Conservation (phyloP, 306 rosid genomes). For the Prunus campanulata region DNA sequence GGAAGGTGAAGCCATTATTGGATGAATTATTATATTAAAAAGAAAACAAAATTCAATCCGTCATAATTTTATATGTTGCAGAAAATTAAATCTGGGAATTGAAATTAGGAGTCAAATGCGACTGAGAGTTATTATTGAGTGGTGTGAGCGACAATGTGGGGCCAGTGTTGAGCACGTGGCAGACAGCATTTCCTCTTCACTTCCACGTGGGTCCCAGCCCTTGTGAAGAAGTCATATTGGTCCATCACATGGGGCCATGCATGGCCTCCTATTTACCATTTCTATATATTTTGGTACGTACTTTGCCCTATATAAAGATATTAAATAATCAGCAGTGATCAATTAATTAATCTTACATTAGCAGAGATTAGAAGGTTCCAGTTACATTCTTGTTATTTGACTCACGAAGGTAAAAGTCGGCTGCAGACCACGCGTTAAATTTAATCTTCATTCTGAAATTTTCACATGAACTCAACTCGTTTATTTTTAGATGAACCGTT, state of each 20-base stretch:
- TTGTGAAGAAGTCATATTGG: slow-evolving; percentile 16
- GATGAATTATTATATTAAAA: slow-evolving; percentile 10
- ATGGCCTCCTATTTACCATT: neutral
- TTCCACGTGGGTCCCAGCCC: slow-evolving; percentile 54
- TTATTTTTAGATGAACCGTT: no score
- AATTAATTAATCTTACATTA: neutral
- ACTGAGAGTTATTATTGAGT: slow-evolving; percentile 18
- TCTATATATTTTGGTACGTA: neutral
- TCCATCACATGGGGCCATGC: slow-evolving; percentile 62
- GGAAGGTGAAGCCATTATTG: slow-evolving; percentile 44
- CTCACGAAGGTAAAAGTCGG: neutral
- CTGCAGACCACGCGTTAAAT: neutral
- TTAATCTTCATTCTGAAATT: neutral
- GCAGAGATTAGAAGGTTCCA: neutral
- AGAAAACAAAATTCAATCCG: neutral
- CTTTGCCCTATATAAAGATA: neutral
- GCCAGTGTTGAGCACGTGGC: slow-evolving; percentile 89
- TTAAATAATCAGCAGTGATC: neutral
- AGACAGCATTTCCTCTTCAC: slow-evolving; percentile 54
- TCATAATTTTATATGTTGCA: neutral
- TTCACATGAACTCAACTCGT: neutral
- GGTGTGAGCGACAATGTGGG: slow-evolving; percentile 69
- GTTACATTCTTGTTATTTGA: neutral
- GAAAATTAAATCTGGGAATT: neutral
- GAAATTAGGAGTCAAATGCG: slow-evolving; percentile 7